Percentiles rank a stretch among this genome's conserved stretches.
Evolutionary conservation across 441 rosid genomes (phyloP).

Genomic region (Erodium trifolium): DNA sequence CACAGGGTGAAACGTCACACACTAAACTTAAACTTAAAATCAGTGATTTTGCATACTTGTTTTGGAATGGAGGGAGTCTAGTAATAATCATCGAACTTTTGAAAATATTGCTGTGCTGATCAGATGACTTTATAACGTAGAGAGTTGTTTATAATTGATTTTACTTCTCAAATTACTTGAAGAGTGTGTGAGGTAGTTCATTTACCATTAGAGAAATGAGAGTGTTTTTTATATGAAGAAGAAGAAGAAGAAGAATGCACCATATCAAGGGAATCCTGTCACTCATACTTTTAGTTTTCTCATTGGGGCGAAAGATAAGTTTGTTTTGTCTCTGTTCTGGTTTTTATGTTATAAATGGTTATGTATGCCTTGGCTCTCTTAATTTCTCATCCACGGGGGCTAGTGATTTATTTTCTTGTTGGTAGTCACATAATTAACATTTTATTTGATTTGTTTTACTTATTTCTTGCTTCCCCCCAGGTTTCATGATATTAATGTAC

Average conservation of each 20-base stretch:
- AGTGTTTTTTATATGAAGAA: not conserved
- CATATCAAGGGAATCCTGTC: not conserved
- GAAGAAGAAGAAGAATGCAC: constrained; percentile 1
- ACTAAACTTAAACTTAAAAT: not conserved
- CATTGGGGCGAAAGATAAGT: not conserved
- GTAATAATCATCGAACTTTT: not conserved
- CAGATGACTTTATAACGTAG: not conserved
- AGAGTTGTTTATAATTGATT: not conserved
- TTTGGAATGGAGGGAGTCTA: not conserved
- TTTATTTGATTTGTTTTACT: not conserved
- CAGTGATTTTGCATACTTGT: not conserved
- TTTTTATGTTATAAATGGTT: not conserved
- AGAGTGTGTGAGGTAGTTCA: not conserved
- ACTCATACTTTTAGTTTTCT: not conserved
- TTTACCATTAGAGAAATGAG: not conserved
- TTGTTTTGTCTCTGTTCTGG: not conserved
- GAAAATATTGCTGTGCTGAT: not conserved
- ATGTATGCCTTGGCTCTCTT: not conserved
- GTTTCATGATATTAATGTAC: constrained; percentile 87
- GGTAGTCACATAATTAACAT: not conserved
- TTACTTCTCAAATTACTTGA: not conserved
- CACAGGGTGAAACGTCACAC: not conserved
- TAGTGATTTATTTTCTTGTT: not conserved
- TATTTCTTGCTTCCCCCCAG: constrained; percentile 28
- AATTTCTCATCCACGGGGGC: not conserved